phyloP scores from a whole-genome alignment of 352 stramenopile species.

The Pythium apleroticum region DNA sequence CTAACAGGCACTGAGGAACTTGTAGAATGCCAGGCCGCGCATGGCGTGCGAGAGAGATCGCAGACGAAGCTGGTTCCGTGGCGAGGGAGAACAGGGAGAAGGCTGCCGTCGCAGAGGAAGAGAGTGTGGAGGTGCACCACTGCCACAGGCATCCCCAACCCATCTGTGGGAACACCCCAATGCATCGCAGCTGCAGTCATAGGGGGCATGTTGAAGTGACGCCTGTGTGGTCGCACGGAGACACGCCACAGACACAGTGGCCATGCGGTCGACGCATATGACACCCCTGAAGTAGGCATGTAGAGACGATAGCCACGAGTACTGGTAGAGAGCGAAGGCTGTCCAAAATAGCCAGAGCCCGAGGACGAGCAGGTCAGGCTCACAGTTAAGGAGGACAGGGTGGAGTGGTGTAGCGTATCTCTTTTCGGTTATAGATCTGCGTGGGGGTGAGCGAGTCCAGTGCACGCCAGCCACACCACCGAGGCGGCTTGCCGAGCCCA shows the following conservation, averaged over 20 bases:
- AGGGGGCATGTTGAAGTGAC: not conserved
- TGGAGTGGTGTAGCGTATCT: not conserved
- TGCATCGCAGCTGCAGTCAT: not conserved
- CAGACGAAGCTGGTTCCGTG: constrained; percentile 1
- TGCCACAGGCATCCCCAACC: not conserved
- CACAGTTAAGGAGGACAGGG: too few relatives aligned
- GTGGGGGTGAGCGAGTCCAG: not conserved
- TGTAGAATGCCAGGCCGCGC: constrained; percentile 2
- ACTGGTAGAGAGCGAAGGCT: not conserved
- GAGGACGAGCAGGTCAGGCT: not conserved
- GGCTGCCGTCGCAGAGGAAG: not conserved
- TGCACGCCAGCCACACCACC: not conserved
- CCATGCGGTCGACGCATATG: not conserved
- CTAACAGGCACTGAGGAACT: not conserved
- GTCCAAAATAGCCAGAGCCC: not conserved
- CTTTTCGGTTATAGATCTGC: not conserved
- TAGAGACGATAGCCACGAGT: not conserved
- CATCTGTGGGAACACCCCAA: not conserved
- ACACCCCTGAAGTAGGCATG: not conserved
- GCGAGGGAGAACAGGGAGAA: not conserved
- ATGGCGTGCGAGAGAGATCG: constrained; percentile 7
- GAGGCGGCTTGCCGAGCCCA: too few relatives aligned
- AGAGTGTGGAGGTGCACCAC: not conserved
- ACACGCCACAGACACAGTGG: not conserved
- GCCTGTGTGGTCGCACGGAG: not conserved